phyloP scores from a whole-genome alignment of 345 rosid species.

The Arabis alpina region DNA sequence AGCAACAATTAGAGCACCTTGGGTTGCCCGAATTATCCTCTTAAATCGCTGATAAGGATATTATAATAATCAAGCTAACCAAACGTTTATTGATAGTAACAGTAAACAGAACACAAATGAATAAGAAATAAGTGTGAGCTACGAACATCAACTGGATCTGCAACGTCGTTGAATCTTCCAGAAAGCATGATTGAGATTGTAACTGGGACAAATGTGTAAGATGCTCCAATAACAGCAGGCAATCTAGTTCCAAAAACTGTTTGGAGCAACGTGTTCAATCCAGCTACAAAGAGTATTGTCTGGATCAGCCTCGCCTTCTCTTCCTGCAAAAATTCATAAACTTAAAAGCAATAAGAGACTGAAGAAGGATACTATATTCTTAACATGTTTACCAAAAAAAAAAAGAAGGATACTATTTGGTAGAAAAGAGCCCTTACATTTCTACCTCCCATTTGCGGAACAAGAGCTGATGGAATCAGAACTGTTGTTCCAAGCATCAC shows the following conservation, averaged over 20 bases:
- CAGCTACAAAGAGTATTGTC: constrained; percentile 94
- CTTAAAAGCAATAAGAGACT: constrained; percentile 3
- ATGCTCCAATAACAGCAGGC: constrained; percentile 95
- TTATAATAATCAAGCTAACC: background rate
- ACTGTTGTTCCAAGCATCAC: constrained; percentile 98
- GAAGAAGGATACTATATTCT: background rate
- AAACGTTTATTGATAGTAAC: background rate
- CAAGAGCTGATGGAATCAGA: constrained; percentile 91
- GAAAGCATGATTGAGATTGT: constrained; percentile 93
- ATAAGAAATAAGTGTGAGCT: constrained; percentile 27
- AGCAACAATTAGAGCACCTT: constrained; percentile 94
- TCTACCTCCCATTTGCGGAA: constrained; percentile 99
- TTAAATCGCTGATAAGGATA: constrained; percentile 62
- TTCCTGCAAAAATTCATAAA: constrained; percentile 54
- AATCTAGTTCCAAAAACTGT: constrained; percentile 81
- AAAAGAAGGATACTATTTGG: background rate
- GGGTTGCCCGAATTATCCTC: constrained; percentile 88
- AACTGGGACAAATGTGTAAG: constrained; percentile 88
- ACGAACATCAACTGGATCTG: constrained; percentile 74
- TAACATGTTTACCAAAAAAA: too few relatives aligned
- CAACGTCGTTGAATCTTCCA: constrained; percentile 65
- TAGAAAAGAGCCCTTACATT: constrained; percentile 60
- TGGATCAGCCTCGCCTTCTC: constrained; percentile 96
- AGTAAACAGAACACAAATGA: background rate
- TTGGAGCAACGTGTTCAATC: constrained; percentile 90